These are phyloP conservation scores for Lagenaria siceraria DNA, from an alignment of 306 rosid genomes.

Conservation along the genomic window DNA sequence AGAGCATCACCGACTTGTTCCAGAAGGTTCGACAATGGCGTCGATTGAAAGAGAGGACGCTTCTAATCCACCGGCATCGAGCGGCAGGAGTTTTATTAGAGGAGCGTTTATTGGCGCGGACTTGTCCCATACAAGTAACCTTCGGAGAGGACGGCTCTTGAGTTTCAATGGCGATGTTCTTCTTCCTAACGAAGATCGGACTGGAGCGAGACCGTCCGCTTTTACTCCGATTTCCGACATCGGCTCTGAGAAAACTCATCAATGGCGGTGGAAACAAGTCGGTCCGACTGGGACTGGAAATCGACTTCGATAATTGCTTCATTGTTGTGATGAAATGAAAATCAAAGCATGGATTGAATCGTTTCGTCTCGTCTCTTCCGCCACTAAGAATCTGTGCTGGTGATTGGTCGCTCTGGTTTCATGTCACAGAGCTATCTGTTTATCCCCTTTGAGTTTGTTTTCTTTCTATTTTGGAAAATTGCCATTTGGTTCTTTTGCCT, in stretches of 20 bases:
- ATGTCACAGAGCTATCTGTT: slow-evolving; percentile 3
- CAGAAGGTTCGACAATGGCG: slow-evolving; percentile 27
- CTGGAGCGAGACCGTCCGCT: slow-evolving; percentile 37
- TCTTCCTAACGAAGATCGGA: slow-evolving; percentile 34
- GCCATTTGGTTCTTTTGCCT: neutral
- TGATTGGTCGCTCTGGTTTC: neutral
- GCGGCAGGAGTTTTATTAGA: neutral
- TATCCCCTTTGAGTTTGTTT: slow-evolving; percentile 1
- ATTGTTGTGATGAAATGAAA: neutral
- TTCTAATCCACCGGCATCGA: slow-evolving; percentile 34
- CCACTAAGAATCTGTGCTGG: neutral
- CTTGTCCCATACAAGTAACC: slow-evolving; percentile 69
- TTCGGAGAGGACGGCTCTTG: slow-evolving; percentile 62
- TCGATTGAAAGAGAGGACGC: slow-evolving; percentile 23
- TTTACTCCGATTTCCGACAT: slow-evolving; percentile 17
- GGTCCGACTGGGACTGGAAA: slow-evolving; percentile 43
- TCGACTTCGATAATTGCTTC: slow-evolving; percentile 27
- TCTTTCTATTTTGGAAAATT: slow-evolving; percentile 1
- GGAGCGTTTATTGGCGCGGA: slow-evolving; percentile 26
- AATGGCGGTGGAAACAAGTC: slow-evolving; percentile 56
- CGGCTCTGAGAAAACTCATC: slow-evolving; percentile 37
- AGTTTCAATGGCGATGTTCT: slow-evolving; percentile 33
- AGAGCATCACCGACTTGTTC: slow-evolving; percentile 33
- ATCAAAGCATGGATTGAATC: neutral
- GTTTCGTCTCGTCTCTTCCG: neutral